Evolutionary conservation across 129 eudicot species (phyloP), one percentile per base, ranked within the genome.

Genomic region (Kitagawia praeruptora): DNA sequence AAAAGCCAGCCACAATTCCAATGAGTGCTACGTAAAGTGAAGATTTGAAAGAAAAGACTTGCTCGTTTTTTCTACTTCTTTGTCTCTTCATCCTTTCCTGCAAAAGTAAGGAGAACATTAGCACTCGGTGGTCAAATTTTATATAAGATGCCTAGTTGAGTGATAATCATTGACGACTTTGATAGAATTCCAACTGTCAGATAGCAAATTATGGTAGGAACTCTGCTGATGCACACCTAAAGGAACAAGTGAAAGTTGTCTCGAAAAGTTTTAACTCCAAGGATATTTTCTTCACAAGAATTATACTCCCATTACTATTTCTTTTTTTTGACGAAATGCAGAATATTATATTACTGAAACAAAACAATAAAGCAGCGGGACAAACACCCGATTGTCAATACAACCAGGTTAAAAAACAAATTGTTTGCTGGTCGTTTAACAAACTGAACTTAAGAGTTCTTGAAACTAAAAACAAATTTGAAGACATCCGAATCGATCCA

Each of bases 11-110:
- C 83, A 86, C 75, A 49, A 91, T 86, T 21, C 98, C 95, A 48
- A 91, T 85, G 56, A 91, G 73, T 82, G 90, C 93, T 82, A 88
- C 97, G 40, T 87, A 74, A 80, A 91, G 82, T 66, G 96, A 87
- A 11, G 88, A 87, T 78, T 48, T 86, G 39, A 89, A 81, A 37
- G 96, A 88, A 79, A 91, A 88, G 69, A 90, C 93, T 28, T 80
- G 15, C 31, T 80, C 86, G 9, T 82, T 71, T 81, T 80, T 85
- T 70, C 63, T 81, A 48, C n/a, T 88, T 77, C 69, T 85, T 80
- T 79, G 80, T 76, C 82, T 89, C 90, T 86, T 93, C 73, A 88
- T 75, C 54, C 84, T 47, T 47, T 91, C 95, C 97, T 93, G 81
- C 45, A 45, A 70, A 34, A 44, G 38, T 40, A 14, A 37, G 41